phyloP scores from a whole-genome alignment of 306 rosid species.

The Calophaca sinica region DNA sequence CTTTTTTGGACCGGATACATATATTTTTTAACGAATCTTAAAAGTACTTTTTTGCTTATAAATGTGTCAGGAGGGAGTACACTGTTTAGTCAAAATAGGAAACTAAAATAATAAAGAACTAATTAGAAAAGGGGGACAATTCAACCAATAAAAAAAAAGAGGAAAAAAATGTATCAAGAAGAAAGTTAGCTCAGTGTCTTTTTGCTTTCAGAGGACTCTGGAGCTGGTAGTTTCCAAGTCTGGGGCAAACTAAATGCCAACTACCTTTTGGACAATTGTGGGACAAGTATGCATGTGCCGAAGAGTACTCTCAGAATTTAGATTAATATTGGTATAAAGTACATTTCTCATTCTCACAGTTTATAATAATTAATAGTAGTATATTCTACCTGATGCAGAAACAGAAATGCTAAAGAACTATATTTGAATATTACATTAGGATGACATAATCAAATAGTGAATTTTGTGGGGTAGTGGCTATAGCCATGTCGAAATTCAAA shows the following conservation, averaged over 20 bases:
- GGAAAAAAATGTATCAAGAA: background rate
- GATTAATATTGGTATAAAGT: conserved; percentile 39
- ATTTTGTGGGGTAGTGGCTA: conserved; percentile 5
- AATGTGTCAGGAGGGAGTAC: too few species aligned
- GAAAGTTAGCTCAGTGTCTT: conserved; percentile 45
- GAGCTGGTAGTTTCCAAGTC: conserved; percentile 50
- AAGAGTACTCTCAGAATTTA: conserved; percentile 26
- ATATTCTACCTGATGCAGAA: conserved; percentile 54
- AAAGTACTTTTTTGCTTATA: too few species aligned
- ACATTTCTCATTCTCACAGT: conserved; percentile 46
- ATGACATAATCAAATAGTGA: conserved; percentile 33
- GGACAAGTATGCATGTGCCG: conserved; percentile 60
- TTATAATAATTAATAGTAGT: conserved; percentile 37
- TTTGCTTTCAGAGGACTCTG: conserved; percentile 50
- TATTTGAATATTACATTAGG: background rate
- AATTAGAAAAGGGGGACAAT: background rate
- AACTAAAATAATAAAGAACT: conserved; percentile 24
- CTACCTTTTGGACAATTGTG: conserved; percentile 47
- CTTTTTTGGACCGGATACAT: too few species aligned
- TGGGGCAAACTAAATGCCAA: conserved; percentile 55
- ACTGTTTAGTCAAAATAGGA: conserved; percentile 25
- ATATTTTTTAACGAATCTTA: too few species aligned
- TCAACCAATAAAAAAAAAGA: background rate
- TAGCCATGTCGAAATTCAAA: conserved; percentile 7
- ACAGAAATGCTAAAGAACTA: conserved; percentile 23